Evolutionary conservation across 495 filamentous ascomycete species (phyloP).

Genomic region (Lophiotrema nucula): DNA sequence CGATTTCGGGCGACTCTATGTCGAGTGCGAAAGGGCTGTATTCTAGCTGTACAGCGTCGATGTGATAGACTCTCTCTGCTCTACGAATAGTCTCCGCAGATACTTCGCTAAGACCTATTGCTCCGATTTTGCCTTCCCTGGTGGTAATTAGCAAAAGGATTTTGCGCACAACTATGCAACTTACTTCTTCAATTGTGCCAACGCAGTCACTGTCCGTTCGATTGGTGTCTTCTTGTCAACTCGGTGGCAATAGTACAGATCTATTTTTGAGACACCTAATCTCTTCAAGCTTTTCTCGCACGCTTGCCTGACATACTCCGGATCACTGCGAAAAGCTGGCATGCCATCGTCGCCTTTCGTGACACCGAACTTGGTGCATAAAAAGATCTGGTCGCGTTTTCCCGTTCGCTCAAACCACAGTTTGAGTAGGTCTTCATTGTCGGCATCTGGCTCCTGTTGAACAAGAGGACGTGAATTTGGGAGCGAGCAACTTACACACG

Average conservation of each 20-base stretch:
- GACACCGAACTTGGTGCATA: slow-evolving; percentile 60
- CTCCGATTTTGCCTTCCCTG: slow-evolving; percentile 25
- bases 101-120: slow-evolving; percentile 59
- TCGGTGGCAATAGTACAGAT: slow-evolving; percentile 41
- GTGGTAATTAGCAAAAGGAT: not conserved
- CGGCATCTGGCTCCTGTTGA: slow-evolving; percentile 34
- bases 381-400: slow-evolving; percentile 58
- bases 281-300: slow-evolving; percentile 48
- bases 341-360: slow-evolving; percentile 17
- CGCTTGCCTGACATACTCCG: slow-evolving; percentile 48
- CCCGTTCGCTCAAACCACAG: slow-evolving; percentile 55
- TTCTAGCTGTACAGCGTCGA: slow-evolving; percentile 64
- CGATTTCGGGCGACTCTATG: slow-evolving; percentile 51
- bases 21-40: slow-evolving; percentile 60
- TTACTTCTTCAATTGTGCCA: slow-evolving; percentile 25
- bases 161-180: not conserved
- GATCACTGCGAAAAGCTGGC: slow-evolving; percentile 37
- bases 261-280: slow-evolving; percentile 49
- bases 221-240: slow-evolving; percentile 32
- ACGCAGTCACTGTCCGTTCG: slow-evolving; percentile 24
- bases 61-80: slow-evolving; percentile 60
- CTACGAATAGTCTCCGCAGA: slow-evolving; percentile 39
- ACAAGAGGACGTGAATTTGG: not conserved
- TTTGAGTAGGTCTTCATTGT: slow-evolving; percentile 56
- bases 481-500: slow-evolving; percentile 26